Evolutionary conservation across 352 stramenopile species (phyloP), one percentile per base, ranked within the genome.

Genomic region (Globisporangium apiculatum): DNA sequence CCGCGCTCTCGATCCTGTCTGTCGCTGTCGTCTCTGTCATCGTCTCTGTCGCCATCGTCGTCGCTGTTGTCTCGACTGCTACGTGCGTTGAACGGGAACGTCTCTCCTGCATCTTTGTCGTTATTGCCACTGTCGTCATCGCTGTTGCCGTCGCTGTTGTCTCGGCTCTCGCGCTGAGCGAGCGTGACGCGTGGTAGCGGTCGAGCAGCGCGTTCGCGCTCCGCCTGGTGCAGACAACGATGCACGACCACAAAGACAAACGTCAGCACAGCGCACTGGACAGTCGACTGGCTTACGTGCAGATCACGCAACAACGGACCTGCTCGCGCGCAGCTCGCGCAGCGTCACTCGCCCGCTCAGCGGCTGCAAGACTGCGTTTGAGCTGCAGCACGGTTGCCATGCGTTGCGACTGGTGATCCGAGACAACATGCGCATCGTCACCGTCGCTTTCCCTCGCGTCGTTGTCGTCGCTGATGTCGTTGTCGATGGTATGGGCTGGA

Each of bases 361-460:
- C 73, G 12, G 79, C 63, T n/a, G 68, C 65, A 4, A 84, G 58
- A 38, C 66, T 67, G 53, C 68, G 69, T 43, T 76, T 75, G 9
- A 86, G 59, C 45, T 76, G 65, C 11, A 75, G 56, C 46, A 84
- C 67, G 3, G 72, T 69, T 42, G 61, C 42, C n/a, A 59, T 57
- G 17, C 64, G 54, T 31, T 55, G 51, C 15, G 18, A n/a, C 45
- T 49, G 51, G 15, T n/a, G 35, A 2, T 37, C 5, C 42, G 45
- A 17, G 14, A n/a, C 24, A 24, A 48, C 55, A 46, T 57, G 12
- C 11, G 24, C 38, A 4, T 11, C 45, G 6, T 35, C 45, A 0
- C 50, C 35, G 12, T 45, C 53, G 7, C 35, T n/a, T 5, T 71
- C 61, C 0, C 67, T 57, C 0, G 58, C 62, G 1, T 62, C 61